A percentile compares a stretch with the other conserved stretches of the same genome.
These are phyloP conservation scores for Salix arbutifolia DNA, from an alignment of 345 rosid species.

Conservation along the genomic window DNA sequence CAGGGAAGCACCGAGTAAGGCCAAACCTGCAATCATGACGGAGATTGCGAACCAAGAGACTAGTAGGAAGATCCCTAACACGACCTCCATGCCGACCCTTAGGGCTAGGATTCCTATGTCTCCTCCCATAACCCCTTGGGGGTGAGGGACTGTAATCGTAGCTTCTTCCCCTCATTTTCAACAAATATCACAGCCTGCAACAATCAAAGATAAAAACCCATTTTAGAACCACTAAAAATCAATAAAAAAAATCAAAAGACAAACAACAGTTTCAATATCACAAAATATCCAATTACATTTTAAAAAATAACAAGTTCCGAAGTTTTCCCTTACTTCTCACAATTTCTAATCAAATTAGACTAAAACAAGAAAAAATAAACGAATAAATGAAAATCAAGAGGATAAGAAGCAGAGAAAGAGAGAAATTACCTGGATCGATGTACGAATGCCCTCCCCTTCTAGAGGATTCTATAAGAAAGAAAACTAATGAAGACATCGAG, in stretches of 20 bases:
- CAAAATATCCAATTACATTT: too few species aligned
- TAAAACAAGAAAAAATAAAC: background rate
- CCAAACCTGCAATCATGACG: constrained; percentile 68
- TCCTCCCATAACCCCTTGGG: constrained; percentile 61
- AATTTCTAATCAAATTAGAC: background rate
- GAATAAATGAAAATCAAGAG: background rate
- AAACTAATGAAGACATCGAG: background rate
- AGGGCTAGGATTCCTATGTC: constrained; percentile 66
- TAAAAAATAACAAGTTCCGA: too few species aligned
- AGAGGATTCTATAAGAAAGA: background rate
- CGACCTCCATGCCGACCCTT: constrained; percentile 48
- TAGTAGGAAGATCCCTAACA: constrained; percentile 65
- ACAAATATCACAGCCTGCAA: background rate
- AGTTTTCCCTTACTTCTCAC: background rate
- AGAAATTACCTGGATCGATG: background rate
- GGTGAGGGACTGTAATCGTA: constrained; percentile 85
- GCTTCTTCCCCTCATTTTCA: constrained; percentile 70
- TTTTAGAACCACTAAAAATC: background rate
- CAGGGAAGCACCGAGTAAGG: background rate
- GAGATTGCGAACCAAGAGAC: constrained; percentile 88
- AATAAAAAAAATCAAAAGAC: background rate
- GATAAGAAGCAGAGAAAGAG: background rate
- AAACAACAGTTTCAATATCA: background rate
- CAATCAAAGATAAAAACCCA: background rate
- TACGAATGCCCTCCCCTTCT: background rate